These are phyloP conservation scores for Aspergillus hortae DNA, from an alignment of 2,329 filamentous ascomycete species.

Conservation along the genomic window DNA sequence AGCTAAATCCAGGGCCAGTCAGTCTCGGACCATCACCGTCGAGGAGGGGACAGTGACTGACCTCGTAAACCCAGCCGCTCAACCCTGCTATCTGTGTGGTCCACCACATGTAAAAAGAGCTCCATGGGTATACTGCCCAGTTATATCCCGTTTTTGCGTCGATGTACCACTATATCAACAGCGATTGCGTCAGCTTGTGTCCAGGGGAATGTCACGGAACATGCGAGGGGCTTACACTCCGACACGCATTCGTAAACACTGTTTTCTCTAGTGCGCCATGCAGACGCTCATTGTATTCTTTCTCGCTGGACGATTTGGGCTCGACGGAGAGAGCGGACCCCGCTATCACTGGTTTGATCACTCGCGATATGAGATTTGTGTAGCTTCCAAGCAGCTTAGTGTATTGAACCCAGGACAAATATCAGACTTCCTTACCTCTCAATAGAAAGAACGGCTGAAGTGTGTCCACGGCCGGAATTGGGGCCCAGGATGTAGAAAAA, in stretches of 20 bases:
- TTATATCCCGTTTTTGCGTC: constrained; percentile 12
- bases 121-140: constrained; percentile 19
- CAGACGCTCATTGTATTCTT: constrained; percentile 6
- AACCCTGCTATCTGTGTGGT: background rate
- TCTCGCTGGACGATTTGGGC: constrained; percentile 10
- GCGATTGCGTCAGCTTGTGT: background rate
- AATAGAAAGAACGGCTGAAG: constrained; percentile 12
- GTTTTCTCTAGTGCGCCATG: constrained; percentile 9
- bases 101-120: constrained; percentile 15
- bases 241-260: constrained; percentile 10
- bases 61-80: constrained; percentile 1
- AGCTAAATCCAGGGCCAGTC: too few relatives aligned
- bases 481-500: constrained; percentile 20
- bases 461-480: constrained; percentile 13
- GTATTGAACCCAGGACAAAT: background rate
- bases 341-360: constrained; percentile 11
- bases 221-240: constrained; percentile 7
- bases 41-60: background rate
- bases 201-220: too few relatives aligned
- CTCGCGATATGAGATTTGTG: constrained; percentile 8
- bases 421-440: constrained; percentile 9
- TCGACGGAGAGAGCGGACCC: constrained; percentile 9
- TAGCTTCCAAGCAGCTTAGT: constrained; percentile 3
- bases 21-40: too few relatives aligned
- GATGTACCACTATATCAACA: constrained; percentile 12